Percentiles rank a stretch among this genome's conserved stretches.
Conservation (phyloP, 257 asterid genomes). For the Solanum rostratum region DNA sequence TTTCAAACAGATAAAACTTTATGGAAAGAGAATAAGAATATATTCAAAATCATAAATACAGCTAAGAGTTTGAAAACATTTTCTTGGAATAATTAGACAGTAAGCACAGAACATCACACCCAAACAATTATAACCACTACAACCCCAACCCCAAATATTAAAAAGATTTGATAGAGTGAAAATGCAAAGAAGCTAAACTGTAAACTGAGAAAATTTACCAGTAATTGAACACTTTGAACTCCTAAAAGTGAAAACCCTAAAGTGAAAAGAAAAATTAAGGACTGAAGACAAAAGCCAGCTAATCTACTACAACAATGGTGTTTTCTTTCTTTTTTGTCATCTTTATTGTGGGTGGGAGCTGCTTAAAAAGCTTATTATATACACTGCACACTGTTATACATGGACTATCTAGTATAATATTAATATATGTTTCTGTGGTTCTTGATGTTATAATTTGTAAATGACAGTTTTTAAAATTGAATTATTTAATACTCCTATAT, state of each 20-base stretch:
- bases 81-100: slow-evolving; percentile 1
- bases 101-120: slow-evolving; percentile 2
- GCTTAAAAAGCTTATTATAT: slow-evolving; percentile 22
- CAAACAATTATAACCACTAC: slow-evolving; percentile 19
- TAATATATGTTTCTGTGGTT: neutral
- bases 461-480: neutral
- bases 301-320: slow-evolving; percentile 10
- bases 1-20: slow-evolving; percentile 3
- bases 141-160: slow-evolving; percentile 18
- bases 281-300: neutral
- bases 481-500: neutral
- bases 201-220: slow-evolving; percentile 9
- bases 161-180: slow-evolving; percentile 3
- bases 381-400: slow-evolving; percentile 20
- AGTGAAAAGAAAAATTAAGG: neutral
- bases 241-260: slow-evolving; percentile 22
- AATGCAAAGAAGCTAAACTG: slow-evolving; percentile 11
- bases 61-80: neutral
- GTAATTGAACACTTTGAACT: slow-evolving; percentile 17
- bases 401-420: slow-evolving; percentile 1
- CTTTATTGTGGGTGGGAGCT: slow-evolving; percentile 29
- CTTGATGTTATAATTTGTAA: neutral
- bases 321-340: slow-evolving; percentile 8
- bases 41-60: slow-evolving; percentile 33
- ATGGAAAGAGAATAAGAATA: slow-evolving; percentile 11